A percentile compares a stretch with the other conserved stretches of the same genome.
Evolutionary conservation across 305 asterid species (phyloP).

Genomic region (Solanum aculeatissimum): DNA sequence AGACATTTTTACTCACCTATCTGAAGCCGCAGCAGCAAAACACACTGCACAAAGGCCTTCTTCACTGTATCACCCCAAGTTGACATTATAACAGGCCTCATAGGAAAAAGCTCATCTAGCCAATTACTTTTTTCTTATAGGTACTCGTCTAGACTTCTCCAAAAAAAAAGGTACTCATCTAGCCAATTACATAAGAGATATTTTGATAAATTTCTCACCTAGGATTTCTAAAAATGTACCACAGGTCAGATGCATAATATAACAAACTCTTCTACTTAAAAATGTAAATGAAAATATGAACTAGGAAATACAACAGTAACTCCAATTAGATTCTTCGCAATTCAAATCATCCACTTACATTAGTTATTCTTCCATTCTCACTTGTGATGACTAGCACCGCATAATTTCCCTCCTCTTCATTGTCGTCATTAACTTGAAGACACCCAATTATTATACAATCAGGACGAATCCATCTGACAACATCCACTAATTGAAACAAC

Average conservation of each 20-base stretch:
- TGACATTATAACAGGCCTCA: background rate
- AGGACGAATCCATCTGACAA: constrained; percentile 78
- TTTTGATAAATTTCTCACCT: background rate
- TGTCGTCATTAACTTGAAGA: constrained; percentile 48
- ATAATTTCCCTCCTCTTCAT: constrained; percentile 55
- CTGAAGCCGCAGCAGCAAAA: background rate
- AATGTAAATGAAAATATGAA: background rate
- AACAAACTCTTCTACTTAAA: background rate
- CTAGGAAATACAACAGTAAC: background rate
- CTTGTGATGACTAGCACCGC: constrained; percentile 61
- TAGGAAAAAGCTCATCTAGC: background rate
- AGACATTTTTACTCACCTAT: background rate
- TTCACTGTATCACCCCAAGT: background rate
- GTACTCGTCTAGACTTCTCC: background rate
- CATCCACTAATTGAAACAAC: constrained; percentile 57
- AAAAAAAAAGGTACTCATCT: background rate
- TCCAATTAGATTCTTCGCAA: background rate
- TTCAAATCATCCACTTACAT: constrained; percentile 28
- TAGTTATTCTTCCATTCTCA: constrained; percentile 43
- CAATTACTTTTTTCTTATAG: background rate
- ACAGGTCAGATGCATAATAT: background rate
- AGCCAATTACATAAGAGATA: background rate
- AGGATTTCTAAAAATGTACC: background rate
- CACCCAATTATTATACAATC: constrained; percentile 82
- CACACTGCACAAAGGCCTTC: background rate